Percentiles rank a stretch among this genome's conserved stretches.
phyloP scores from a whole-genome alignment of 768 basidiomycete genomes.

The Boletus pseudo-olivaceus region DNA sequence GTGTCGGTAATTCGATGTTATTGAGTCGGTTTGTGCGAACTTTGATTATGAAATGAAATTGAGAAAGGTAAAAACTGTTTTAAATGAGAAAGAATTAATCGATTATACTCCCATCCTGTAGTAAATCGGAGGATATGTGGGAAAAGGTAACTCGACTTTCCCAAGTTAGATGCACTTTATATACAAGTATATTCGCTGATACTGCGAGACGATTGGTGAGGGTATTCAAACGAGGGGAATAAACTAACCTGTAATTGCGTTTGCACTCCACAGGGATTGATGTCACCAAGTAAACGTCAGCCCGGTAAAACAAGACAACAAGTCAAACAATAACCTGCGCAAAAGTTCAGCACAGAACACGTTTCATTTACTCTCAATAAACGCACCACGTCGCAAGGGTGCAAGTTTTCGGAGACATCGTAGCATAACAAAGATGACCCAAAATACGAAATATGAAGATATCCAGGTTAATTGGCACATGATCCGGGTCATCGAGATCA shows the following conservation, averaged over 20 bases:
- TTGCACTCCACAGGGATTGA: not conserved
- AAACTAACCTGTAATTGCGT: not conserved
- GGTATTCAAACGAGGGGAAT: not conserved
- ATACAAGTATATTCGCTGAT: slow-evolving; percentile 1
- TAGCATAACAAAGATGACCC: slow-evolving; percentile 2
- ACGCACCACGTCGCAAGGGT: slow-evolving; percentile 11
- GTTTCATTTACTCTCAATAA: not conserved
- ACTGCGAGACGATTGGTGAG: not conserved
- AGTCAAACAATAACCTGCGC: slow-evolving; percentile 5
- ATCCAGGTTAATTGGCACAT: slow-evolving; percentile 13
- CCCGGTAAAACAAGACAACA: not conserved
- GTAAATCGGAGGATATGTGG: not conserved
- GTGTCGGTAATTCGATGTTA: not conserved
- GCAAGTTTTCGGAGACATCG: not conserved
- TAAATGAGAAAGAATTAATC: not conserved
- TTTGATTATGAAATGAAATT: not conserved
- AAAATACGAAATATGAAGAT: slow-evolving; percentile 12
- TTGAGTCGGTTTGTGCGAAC: not conserved
- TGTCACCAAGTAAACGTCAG: not conserved
- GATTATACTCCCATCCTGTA: not conserved
- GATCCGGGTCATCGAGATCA: slow-evolving; percentile 15
- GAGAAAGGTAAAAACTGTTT: not conserved
- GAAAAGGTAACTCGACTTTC: not conserved
- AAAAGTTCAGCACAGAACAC: not conserved
- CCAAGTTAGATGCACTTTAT: not conserved